phyloP scores from a whole-genome alignment of 1,139 yeast genomes.

The Debaryomyces coudertii region DNA sequence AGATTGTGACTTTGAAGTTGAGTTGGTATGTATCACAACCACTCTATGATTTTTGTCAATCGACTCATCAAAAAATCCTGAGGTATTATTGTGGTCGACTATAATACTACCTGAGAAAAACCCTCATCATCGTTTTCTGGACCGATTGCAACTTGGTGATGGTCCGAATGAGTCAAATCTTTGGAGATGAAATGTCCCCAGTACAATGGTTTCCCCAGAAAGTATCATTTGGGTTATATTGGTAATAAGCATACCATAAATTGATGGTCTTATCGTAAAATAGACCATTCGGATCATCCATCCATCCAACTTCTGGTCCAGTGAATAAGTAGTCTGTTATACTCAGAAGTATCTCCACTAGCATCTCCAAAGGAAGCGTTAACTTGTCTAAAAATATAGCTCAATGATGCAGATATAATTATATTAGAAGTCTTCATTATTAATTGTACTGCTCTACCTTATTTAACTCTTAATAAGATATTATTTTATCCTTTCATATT shows the following conservation, averaged over 20 bases:
- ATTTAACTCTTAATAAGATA: background rate
- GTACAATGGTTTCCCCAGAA: conserved; percentile 29
- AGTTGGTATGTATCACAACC: conserved; percentile 37
- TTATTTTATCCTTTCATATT: background rate
- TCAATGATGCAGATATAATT: background rate
- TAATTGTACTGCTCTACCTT: background rate
- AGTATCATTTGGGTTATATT: conserved; percentile 31
- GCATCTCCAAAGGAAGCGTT: background rate
- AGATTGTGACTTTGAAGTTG: conserved; percentile 23
- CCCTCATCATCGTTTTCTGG: conserved; percentile 28
- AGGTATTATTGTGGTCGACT: conserved; percentile 35
- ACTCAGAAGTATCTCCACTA: background rate
- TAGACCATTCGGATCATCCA: conserved; percentile 18
- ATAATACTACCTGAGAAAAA: conserved; percentile 39
- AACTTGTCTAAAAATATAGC: background rate
- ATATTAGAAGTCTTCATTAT: background rate
- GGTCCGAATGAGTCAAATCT: conserved; percentile 34
- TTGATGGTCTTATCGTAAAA: conserved; percentile 12
- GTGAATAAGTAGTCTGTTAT: conserved; percentile 9
- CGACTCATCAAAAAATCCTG: conserved; percentile 32
- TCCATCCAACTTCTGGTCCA: conserved; percentile 13
- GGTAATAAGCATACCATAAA: conserved; percentile 33
- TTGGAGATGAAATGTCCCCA: conserved; percentile 42
- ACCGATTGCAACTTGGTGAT: conserved; percentile 29
- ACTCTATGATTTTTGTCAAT: conserved; percentile 29